Evolutionary conservation across 805 yeast genomes (phyloP).

Genomic region (Candida rishiriensis): DNA sequence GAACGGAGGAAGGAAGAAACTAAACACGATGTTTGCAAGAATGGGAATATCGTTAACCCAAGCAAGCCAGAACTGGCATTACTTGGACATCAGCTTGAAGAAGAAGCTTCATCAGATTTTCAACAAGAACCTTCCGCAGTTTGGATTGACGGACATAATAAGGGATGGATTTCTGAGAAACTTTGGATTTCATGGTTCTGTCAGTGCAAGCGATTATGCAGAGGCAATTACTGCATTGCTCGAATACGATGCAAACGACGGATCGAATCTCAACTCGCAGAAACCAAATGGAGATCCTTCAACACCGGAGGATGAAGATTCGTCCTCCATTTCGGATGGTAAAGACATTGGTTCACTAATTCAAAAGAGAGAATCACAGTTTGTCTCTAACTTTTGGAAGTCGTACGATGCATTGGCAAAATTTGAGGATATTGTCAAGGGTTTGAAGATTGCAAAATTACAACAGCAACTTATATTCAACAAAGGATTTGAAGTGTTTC

Average conservation of each 20-base stretch:
- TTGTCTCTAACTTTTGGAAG: conserved; percentile 46
- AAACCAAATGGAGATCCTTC: conserved; percentile 9
- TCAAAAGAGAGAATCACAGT: conserved; percentile 28
- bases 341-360: conserved; percentile 26
- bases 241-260: conserved; percentile 52
- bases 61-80: conserved; percentile 91
- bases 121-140: conserved; percentile 61
- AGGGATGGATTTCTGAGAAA: conserved; percentile 84
- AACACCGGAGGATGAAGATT: conserved; percentile 22
- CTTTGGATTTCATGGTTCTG: conserved; percentile 81
- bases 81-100: conserved; percentile 78
- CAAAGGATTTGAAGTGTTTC: conserved; percentile 86
- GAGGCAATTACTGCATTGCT: conserved; percentile 82
- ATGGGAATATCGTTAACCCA: conserved; percentile 90
- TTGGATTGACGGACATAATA: conserved; percentile 77
- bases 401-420: conserved; percentile 51
- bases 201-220: conserved; percentile 90
- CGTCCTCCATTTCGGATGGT: conserved; percentile 24
- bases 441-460: conserved; percentile 77
- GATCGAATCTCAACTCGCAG: conserved; percentile 12
- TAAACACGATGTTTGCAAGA: conserved; percentile 89
- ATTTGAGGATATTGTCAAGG: conserved; percentile 55
- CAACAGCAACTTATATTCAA: conserved; percentile 80
- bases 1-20: conserved; percentile 79
- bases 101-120: conserved; percentile 67